Evolutionary conservation across 257 asterid species (phyloP).

Genomic region (Penstemon barbatus): DNA sequence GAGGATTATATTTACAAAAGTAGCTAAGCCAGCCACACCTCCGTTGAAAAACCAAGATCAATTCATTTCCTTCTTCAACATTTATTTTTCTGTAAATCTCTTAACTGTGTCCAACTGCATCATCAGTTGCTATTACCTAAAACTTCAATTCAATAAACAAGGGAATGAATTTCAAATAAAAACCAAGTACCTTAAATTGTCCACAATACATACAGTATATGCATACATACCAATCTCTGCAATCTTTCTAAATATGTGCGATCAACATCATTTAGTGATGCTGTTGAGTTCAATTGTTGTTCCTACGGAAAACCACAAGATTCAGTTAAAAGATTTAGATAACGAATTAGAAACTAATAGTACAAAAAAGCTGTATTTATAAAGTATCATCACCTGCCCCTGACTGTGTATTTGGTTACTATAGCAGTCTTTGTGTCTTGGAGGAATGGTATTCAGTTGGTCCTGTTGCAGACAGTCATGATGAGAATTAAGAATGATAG

Average conservation of each 20-base stretch:
- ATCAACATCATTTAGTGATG: constrained; percentile 22
- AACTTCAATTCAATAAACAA: not conserved
- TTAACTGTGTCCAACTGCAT: not conserved
- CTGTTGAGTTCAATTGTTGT: constrained; percentile 27
- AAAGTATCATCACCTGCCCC: constrained; percentile 33
- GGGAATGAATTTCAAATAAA: too few species aligned
- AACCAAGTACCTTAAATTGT: too few species aligned
- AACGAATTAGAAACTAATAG: not conserved
- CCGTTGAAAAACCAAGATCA: not conserved
- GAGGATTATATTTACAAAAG: not conserved
- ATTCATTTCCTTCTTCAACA: not conserved
- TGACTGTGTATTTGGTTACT: constrained; percentile 26
- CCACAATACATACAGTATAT: not conserved
- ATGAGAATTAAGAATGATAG: not conserved
- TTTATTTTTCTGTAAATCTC: not conserved
- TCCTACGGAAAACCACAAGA: constrained; percentile 31
- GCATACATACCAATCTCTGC: constrained; percentile 25
- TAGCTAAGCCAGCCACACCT: not conserved
- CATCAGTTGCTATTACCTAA: not conserved
- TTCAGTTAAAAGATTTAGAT: constrained; percentile 3
- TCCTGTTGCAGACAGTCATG: constrained; percentile 23
- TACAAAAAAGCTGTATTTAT: not conserved
- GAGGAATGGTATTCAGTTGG: constrained; percentile 27
- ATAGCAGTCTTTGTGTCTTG: constrained; percentile 17
- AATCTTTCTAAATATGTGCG: constrained; percentile 28